Evolutionary conservation across 2,329 filamentous ascomycete genomes (phyloP).

Genomic region (Fusarium sp.): DNA sequence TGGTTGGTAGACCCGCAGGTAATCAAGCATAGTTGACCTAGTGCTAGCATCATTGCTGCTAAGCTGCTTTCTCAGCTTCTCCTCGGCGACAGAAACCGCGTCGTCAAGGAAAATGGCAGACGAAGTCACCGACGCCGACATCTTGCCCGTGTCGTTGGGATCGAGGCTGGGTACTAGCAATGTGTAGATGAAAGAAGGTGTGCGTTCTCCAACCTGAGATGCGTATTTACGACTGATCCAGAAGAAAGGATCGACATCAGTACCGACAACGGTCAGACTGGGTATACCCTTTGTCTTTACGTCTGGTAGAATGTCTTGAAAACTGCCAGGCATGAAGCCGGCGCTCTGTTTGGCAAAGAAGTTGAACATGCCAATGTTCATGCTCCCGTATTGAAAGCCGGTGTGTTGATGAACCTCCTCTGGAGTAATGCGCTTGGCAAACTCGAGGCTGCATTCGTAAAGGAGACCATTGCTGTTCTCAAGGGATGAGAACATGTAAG

Average conservation of each 20-base stretch:
- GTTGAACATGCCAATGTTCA: conserved; percentile 15
- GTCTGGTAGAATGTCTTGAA: conserved; percentile 7
- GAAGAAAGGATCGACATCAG: conserved; percentile 15
- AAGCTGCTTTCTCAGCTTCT: conserved; percentile 12
- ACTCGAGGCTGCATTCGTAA: conserved; percentile 5
- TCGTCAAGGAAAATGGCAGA: conserved; percentile 13
- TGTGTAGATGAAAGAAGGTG: conserved; percentile 9
- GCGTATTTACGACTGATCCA: conserved; percentile 18
- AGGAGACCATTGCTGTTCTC: conserved; percentile 5
- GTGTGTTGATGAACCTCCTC: conserved; percentile 12
- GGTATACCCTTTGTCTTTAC: conserved; percentile 6
- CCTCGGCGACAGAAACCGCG: not conserved
- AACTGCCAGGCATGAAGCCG: conserved; percentile 9
- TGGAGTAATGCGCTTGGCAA: conserved; percentile 15
- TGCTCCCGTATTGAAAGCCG: conserved; percentile 10
- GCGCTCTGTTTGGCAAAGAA: conserved; percentile 16
- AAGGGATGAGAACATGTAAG: conserved; percentile 11
- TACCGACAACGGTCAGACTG: conserved; percentile 7
- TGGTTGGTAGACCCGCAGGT: not conserved
- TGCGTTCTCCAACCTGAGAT: conserved; percentile 6
- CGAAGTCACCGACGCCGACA: conserved; percentile 3
- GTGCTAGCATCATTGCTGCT: not conserved
- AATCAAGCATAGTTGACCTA: conserved; percentile 10
- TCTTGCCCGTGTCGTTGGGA: not conserved
- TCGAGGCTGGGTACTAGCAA: conserved; percentile 8